Evolutionary conservation across 73 alveolate species (phyloP).

Genomic region (Tetrahymena malaccensis): DNA sequence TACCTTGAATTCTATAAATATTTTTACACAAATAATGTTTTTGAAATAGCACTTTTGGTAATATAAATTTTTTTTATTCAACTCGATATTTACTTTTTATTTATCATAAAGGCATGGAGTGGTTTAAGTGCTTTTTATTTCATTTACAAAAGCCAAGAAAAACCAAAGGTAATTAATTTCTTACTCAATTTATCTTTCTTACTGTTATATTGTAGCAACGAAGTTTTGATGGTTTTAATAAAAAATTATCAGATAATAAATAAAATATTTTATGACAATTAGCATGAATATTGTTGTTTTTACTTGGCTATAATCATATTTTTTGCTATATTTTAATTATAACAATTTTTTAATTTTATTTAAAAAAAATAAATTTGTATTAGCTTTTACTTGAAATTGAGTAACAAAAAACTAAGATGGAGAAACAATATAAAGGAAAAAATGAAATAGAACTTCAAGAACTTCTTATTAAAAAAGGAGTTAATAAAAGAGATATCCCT

Average conservation of each 20-base stretch:
- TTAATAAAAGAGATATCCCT: background rate
- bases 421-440: conserved; percentile 4
- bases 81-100: background rate
- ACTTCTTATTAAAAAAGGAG: conserved; percentile 11
- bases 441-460: conserved; percentile 32
- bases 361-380: too few relatives aligned
- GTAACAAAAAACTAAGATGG: background rate
- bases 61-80: background rate
- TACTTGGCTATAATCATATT: too few relatives aligned
- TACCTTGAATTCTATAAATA: conserved; percentile 50
- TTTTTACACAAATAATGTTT: conserved; percentile 43
- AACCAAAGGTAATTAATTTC: background rate
- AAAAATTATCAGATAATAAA: too few relatives aligned
- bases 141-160: background rate
- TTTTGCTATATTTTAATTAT: too few relatives aligned
- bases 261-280: too few relatives aligned
- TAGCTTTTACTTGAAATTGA: background rate
- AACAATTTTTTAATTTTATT: too few relatives aligned
- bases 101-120: background rate
- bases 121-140: conserved; percentile 6
- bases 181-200: background rate
- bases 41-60: conserved; percentile 16
- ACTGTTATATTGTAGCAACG: background rate
- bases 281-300: too few relatives aligned
- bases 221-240: too few relatives aligned